Percentiles rank a stretch among this genome's conserved stretches.
These are phyloP conservation scores for Lentinula raphanica DNA, from an alignment of 768 basidiomycete species.

Conservation along the genomic window DNA sequence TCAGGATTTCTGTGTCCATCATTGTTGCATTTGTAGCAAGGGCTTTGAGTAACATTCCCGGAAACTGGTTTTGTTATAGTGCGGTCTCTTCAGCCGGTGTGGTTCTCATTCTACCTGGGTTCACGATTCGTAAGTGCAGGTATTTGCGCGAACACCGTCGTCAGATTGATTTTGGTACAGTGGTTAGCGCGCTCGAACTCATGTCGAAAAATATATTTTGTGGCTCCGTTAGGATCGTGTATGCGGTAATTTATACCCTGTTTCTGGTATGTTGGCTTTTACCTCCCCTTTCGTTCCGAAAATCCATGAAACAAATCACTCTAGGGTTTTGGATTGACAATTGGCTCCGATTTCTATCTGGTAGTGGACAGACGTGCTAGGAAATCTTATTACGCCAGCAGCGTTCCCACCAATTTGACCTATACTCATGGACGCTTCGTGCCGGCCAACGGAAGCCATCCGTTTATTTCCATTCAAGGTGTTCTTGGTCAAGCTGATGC, in stretches of 20 bases:
- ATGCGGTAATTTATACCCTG: constrained; percentile 81
- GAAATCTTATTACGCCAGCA: constrained; percentile 43
- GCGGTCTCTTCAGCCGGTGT: constrained; percentile 87
- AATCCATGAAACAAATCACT: not conserved
- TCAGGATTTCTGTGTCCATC: constrained; percentile 79
- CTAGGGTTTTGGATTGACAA: constrained; percentile 79
- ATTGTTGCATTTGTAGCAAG: constrained; percentile 80
- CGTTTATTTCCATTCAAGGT: constrained; percentile 32
- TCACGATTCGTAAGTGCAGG: constrained; percentile 60
- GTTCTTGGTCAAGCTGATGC: constrained; percentile 42
- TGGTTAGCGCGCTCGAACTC: constrained; percentile 73
- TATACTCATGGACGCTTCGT: constrained; percentile 52
- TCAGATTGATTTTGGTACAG: constrained; percentile 26
- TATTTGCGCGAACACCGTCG: not conserved
- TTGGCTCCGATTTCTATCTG: constrained; percentile 78
- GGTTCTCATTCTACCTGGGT: constrained; percentile 87
- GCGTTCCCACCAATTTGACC: constrained; percentile 32
- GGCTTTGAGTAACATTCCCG: constrained; percentile 69
- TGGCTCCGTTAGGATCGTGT: constrained; percentile 78
- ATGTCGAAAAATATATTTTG: constrained; percentile 79
- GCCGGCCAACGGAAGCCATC: constrained; percentile 39
- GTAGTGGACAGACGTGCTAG: constrained; percentile 59
- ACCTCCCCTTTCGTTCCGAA: not conserved
- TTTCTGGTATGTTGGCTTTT: constrained; percentile 51
- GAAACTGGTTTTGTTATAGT: constrained; percentile 80